Evolutionary conservation across 1,284 basidiomycete genomes (phyloP).

Genomic region (Coriolopsis trogii): DNA sequence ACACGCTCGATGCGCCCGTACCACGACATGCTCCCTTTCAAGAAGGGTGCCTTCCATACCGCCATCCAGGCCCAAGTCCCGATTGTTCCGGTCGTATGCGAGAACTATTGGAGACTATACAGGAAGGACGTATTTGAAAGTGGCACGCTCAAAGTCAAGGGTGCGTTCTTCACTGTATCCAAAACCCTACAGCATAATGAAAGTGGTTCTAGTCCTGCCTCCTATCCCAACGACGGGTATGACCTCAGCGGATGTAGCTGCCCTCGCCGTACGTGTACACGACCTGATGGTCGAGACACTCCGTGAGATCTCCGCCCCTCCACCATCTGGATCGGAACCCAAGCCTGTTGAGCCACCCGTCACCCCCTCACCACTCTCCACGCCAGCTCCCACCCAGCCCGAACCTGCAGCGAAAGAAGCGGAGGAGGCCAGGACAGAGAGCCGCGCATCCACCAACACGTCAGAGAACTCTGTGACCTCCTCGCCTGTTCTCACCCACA

Average conservation of each 20-base stretch:
- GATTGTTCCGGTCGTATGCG: conserved; percentile 89
- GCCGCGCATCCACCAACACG: conserved; percentile 33
- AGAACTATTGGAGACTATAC: conserved; percentile 93
- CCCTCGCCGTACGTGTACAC: conserved; percentile 65
- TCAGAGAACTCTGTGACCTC: conserved; percentile 41
- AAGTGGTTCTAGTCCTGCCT: conserved; percentile 61
- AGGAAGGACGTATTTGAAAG: conserved; percentile 76
- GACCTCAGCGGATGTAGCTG: conserved; percentile 64
- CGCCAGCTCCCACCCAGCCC: conserved; percentile 11
- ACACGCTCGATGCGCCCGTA: conserved; percentile 77
- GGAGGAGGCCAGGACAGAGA: conserved; percentile 30
- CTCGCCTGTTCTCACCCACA: conserved; percentile 39
- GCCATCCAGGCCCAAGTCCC: conserved; percentile 90
- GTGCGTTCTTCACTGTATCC: conserved; percentile 54
- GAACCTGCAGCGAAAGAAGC: conserved; percentile 7
- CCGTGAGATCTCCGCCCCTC: conserved; percentile 63
- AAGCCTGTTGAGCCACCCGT: conserved; percentile 19
- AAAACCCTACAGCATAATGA: background rate
- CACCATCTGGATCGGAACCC: conserved; percentile 29
- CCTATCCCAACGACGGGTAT: conserved; percentile 76
- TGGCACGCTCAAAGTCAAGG: conserved; percentile 82
- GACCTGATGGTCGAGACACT: conserved; percentile 74
- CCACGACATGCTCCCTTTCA: conserved; percentile 83
- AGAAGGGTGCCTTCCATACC: conserved; percentile 98
- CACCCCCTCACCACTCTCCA: conserved; percentile 14